Evolutionary conservation across 257 asterid species (phyloP).

Genomic region (Solanum phureja): DNA sequence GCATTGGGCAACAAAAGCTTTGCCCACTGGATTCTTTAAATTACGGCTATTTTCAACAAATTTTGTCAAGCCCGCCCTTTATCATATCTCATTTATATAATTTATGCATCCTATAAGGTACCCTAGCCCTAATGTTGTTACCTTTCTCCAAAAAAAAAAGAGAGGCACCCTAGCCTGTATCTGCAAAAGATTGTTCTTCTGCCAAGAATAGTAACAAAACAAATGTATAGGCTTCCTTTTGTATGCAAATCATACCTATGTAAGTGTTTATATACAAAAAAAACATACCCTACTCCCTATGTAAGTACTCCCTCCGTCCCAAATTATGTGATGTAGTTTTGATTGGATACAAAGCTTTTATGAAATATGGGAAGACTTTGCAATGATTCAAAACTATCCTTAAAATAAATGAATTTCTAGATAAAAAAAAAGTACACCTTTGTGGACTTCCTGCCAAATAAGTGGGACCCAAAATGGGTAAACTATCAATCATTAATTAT

Average conservation of each 20-base stretch:
- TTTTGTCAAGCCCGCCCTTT: neutral
- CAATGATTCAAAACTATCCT: neutral
- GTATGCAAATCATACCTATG: neutral
- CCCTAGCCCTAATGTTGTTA: neutral
- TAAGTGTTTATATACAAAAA: neutral
- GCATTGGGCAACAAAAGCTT: neutral
- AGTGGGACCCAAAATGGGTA: neutral
- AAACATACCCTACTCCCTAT: neutral
- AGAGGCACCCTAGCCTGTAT: neutral
- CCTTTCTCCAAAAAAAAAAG: too few species aligned
- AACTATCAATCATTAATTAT: neutral
- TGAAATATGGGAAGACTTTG: neutral
- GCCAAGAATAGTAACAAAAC: neutral
- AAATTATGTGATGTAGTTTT: neutral
- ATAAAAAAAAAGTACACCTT: neutral
- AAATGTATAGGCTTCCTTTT: neutral
- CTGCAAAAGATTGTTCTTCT: neutral
- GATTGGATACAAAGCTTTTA: neutral
- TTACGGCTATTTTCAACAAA: neutral
- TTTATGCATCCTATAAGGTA: neutral
- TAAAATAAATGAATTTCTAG: neutral
- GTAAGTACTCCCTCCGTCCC: neutral
- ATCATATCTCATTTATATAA: neutral
- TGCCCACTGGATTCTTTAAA: neutral
- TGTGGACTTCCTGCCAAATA: neutral